These are phyloP conservation scores for Conticribra guillardii DNA, from an alignment of 108 stramenopile genomes.

Conservation along the genomic window DNA sequence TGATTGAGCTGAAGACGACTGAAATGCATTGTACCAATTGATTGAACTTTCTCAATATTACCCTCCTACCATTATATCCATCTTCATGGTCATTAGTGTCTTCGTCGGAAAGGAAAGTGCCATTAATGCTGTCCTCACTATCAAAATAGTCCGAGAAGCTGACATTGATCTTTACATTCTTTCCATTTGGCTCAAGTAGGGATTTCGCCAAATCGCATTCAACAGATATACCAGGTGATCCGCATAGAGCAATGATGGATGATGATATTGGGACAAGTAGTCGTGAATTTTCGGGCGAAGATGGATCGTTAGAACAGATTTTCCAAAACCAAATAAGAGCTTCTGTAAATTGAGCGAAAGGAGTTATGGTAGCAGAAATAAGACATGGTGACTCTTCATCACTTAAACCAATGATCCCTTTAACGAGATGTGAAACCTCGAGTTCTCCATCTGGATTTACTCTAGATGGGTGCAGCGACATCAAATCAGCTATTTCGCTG, in stretches of 20 bases:
- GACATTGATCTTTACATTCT: background rate
- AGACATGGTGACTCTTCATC: background rate
- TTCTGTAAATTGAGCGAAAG: conserved; percentile 40
- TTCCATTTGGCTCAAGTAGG: background rate
- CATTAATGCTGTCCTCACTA: conserved; percentile 75
- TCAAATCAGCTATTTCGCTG: conserved; percentile 53
- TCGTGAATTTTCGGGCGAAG: conserved; percentile 23
- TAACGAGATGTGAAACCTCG: conserved; percentile 38
- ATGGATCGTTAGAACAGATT: conserved; percentile 36
- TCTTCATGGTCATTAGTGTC: no score
- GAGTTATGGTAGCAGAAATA: background rate
- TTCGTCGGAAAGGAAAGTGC: conserved; percentile 42
- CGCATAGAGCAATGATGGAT: conserved; percentile 65
- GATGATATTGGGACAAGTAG: conserved; percentile 63
- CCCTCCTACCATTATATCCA: no score
- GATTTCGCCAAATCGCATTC: background rate
- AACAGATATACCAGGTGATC: conserved; percentile 51
- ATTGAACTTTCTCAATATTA: conserved; percentile 57
- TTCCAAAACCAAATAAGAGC: conserved; percentile 69
- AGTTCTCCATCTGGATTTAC: conserved; percentile 41
- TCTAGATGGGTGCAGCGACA: conserved; percentile 55
- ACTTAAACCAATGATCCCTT: conserved; percentile 16
- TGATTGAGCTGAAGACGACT: conserved; percentile 53
- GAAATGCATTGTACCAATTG: conserved; percentile 71
- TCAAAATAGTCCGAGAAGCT: conserved; percentile 69